phyloP scores from a whole-genome alignment of 2,329 filamentous ascomycete species.

The Exophiala mesophila region DNA sequence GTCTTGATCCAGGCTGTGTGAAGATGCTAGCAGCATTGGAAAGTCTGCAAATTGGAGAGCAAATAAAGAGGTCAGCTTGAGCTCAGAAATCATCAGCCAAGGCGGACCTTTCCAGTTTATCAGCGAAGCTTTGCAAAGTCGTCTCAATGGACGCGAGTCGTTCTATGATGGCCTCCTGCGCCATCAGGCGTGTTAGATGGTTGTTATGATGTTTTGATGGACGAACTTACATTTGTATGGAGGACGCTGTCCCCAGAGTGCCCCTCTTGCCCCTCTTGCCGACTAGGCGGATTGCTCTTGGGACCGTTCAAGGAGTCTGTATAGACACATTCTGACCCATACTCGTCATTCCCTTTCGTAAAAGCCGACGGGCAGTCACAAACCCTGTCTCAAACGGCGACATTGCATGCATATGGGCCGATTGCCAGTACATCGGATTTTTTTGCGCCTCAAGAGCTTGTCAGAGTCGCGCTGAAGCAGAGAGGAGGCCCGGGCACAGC shows the following conservation, averaged over 20 bases:
- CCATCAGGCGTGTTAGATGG: not conserved
- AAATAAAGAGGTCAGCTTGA: not conserved
- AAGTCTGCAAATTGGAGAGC: not conserved
- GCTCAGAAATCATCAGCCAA: not conserved
- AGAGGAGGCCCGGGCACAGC: too few species aligned
- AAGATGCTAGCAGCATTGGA: not conserved
- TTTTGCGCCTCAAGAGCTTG: slow-evolving; percentile 14
- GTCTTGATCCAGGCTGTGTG: not conserved
- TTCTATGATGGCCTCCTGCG: not conserved
- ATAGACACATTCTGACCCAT: slow-evolving; percentile 1
- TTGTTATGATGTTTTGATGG: not conserved
- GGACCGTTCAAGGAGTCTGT: not conserved
- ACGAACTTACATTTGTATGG: not conserved
- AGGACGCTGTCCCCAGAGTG: not conserved
- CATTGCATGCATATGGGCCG: slow-evolving; percentile 6
- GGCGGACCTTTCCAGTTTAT: not conserved
- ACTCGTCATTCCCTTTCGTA: too few species aligned
- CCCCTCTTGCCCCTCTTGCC: not conserved
- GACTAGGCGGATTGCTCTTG: not conserved
- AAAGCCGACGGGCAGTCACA: not conserved
- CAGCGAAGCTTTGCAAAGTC: not conserved
- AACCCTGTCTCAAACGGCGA: slow-evolving; percentile 1
- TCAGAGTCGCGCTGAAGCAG: too few species aligned
- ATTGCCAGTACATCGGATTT: slow-evolving; percentile 10
- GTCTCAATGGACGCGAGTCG: not conserved